Evolutionary conservation across 345 rosid genomes (phyloP), one percentile per base, ranked within the genome.

Genomic region (Salix dunnii): DNA sequence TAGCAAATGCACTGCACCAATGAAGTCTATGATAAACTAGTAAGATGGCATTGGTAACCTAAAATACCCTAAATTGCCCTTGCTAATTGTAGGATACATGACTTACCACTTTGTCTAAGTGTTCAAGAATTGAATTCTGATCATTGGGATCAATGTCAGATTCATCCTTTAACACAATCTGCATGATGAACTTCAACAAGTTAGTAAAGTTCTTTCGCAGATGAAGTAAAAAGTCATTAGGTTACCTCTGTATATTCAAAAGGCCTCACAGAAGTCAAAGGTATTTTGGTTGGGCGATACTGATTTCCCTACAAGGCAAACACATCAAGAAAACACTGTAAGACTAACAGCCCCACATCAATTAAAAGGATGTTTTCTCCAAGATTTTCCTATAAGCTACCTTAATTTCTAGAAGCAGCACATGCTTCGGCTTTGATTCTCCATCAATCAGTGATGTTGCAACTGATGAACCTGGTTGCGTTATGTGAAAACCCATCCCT

Each of bases 381-480:
- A 38, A 74, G 21, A 63, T 75, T 82, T 73, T 72, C 76, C 53
- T 70, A 71, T 71, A 43, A 33, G 28, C 38, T 77, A 91, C 99
- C 99, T 93, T 96, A 81, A 96, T 91, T 90, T 96, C 99, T 72
- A 96, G 87, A 77, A 93, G 97, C 82, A 96, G 96, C 75, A 91
- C 96, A 83, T 96, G 99, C 83, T 96, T 96, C 67, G 92, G 99
- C 85, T 92, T 96, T 80, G 99, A 93, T 82, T 96, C 99, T 77
- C 99, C 99, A 84, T 93, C 98, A 81, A 96, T 96, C 65, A 96
- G 90, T 66, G 99, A 96, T 6, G 99, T 96, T 71, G 99, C 99
- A 70, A 96, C 87, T n/a, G 99, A 96, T 72, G 99, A 96, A 77
- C 99, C 98, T 27, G 99, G 97, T 86, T 93, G 99, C n/a, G 97